Evolutionary conservation across 2,329 filamentous ascomycete genomes (phyloP), one percentile per base, ranked within the genome.

Genomic region (Erysiphe neolycopersici): DNA sequence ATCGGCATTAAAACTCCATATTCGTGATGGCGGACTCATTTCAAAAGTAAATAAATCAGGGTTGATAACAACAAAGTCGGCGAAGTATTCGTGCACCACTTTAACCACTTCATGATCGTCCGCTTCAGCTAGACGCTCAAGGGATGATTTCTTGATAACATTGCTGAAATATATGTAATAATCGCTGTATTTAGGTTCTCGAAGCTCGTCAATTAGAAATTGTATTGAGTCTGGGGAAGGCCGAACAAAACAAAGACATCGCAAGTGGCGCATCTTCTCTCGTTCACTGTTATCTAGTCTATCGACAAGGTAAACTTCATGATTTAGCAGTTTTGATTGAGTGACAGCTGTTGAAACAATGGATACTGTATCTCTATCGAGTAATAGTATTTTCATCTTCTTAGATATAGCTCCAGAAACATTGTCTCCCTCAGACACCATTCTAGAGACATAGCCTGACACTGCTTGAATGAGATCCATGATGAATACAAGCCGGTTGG

Each of bases 141-240:
- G 67, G 0, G 87, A 81, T 1, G 89, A 95, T 61, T 98, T 98
- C 60, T 91, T 92, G 56, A 89, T 77, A 46, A 98, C 79, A 59
- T 98, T 98, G 65, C 84, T 95, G 60, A 98, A 93, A 60, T 91
- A 94, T 45, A 98, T 71, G 56, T 92, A 75, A 61, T 98, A 98
- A 63, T 98, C 89, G 50, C 89, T 87, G 54, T 98, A 98, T 58
- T 85, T 94, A 4, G 89, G 91, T 42, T 95, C 87, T 47, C 89
- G 73, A 45, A 98, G 69, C 63, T 98, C 89, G 56, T 98, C 89
- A 52, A 98, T 87, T 43, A 98, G 70, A 48, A 80, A 73, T 57
- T 98, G 85, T 56, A 95, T 84, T 5, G 87, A 91, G 52, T 91
- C 83, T 12, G 87, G 71, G 0, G 87, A 93, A 8, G 89, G 89